Evolutionary conservation across 371 early-diverging fungal genomes (phyloP).

Genomic region (Mucor plumbeus): DNA sequence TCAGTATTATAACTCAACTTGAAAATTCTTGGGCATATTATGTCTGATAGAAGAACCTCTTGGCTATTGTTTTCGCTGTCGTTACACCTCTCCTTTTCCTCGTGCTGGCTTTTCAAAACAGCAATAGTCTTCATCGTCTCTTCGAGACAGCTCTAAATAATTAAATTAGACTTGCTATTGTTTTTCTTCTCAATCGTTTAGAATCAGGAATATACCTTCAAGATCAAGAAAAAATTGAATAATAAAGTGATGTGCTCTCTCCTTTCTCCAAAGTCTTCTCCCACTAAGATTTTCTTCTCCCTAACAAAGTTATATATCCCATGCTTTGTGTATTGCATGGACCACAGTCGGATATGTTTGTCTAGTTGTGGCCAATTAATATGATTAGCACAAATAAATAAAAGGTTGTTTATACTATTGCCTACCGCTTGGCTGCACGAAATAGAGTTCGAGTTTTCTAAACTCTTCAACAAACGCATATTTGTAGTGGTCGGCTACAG

Average conservation of each 20-base stretch:
- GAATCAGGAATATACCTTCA: constrained; percentile 26
- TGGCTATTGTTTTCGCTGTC: constrained; percentile 21
- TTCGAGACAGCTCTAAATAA: constrained; percentile 18
- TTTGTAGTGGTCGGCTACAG: constrained; percentile 15
- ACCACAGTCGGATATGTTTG: constrained; percentile 8
- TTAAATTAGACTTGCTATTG: constrained; percentile 20
- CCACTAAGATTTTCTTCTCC: no score
- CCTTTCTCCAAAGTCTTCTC: constrained; percentile 23
- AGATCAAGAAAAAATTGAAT: constrained; percentile 19
- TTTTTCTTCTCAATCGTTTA: constrained; percentile 16
- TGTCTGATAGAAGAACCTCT: constrained; percentile 16
- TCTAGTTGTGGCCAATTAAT: constrained; percentile 2
- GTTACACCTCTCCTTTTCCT: constrained; percentile 18
- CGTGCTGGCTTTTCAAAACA: constrained; percentile 22
- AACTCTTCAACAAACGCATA: constrained; percentile 18
- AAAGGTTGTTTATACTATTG: not conserved
- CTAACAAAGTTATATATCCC: not conserved
- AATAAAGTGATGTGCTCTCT: constrained; percentile 1
- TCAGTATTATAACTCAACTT: no score
- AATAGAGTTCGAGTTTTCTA: constrained; percentile 21
- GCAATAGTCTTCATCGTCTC: constrained; percentile 19
- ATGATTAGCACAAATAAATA: constrained; percentile 12
- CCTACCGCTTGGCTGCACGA: constrained; percentile 16
- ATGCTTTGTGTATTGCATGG: not conserved
- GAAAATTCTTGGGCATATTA: no score